Evolutionary conservation across 441 rosid species (phyloP).

Genomic region (Eutrema salsugineum): DNA sequence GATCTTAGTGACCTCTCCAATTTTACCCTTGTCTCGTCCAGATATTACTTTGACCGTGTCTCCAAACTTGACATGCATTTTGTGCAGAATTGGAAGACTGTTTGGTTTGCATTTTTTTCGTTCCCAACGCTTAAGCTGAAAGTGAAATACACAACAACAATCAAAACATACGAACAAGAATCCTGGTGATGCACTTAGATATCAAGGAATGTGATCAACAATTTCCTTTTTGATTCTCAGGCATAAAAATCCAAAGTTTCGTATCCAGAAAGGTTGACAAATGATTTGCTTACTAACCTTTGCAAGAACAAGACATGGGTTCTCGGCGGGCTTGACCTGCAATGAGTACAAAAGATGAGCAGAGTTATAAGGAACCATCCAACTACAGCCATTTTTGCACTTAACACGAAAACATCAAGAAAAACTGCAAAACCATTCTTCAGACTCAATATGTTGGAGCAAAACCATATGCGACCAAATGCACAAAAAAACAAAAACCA

Average conservation of each 20-base stretch:
- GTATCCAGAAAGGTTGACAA: neutral
- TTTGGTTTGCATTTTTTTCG: conserved; percentile 85
- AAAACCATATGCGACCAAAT: neutral
- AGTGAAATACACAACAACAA: neutral
- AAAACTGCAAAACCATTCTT: neutral
- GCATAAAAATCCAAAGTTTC: neutral
- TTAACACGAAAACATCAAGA: conserved; percentile 1
- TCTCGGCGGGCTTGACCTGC: conserved; percentile 61
- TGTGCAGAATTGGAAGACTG: conserved; percentile 83
- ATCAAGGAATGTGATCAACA: neutral
- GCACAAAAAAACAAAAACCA: neutral
- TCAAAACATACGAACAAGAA: neutral
- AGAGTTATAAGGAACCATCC: neutral
- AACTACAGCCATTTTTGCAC: neutral
- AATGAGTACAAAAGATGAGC: neutral
- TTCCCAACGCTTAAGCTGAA: conserved; percentile 90
- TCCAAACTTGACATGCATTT: conserved; percentile 90
- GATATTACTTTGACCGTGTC: conserved; percentile 81
- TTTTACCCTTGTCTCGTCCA: conserved; percentile 85
- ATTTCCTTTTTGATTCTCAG: neutral
- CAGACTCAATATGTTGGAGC: neutral
- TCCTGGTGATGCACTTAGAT: neutral
- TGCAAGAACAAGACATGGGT: conserved; percentile 57
- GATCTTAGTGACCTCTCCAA: conserved; percentile 71
- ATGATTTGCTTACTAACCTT: conserved; percentile 42